Evolutionary conservation across 306 rosid genomes (phyloP).

Genomic region (Dryas alaskensis): DNA sequence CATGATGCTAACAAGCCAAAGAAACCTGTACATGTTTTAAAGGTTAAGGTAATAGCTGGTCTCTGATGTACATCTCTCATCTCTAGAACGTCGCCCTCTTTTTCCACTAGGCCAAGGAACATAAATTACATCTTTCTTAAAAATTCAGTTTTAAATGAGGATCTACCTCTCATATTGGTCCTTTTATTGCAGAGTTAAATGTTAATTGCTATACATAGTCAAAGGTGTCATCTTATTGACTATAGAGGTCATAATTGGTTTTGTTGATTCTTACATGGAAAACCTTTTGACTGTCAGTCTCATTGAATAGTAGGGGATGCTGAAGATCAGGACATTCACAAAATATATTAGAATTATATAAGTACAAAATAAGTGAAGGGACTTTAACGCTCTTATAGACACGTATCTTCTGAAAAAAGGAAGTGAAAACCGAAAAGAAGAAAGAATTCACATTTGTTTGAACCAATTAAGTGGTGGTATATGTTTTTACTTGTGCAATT

Average conservation of each 20-base stretch:
- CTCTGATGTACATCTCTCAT: background rate
- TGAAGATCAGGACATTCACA: background rate
- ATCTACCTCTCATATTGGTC: background rate
- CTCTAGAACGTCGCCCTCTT: background rate
- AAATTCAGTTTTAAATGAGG: background rate
- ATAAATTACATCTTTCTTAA: background rate
- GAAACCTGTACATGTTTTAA: conserved; percentile 1
- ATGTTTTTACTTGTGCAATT: background rate
- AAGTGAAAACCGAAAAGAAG: background rate
- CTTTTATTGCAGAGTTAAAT: background rate
- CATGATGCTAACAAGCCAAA: conserved; percentile 11
- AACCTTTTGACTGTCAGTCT: background rate
- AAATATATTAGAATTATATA: background rate
- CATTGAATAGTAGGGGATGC: background rate
- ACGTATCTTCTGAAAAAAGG: background rate
- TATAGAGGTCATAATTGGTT: background rate
- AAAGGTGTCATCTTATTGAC: background rate
- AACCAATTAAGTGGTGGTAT: background rate
- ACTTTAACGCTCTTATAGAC: background rate
- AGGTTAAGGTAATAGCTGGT: conserved; percentile 18
- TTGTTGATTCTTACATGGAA: background rate
- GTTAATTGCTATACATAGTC: background rate
- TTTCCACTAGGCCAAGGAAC: background rate
- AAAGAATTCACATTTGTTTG: background rate
- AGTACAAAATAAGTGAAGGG: background rate